Conservation (phyloP, 1,139 yeast species). For the Yamadazyma membranifaciens region DNA sequence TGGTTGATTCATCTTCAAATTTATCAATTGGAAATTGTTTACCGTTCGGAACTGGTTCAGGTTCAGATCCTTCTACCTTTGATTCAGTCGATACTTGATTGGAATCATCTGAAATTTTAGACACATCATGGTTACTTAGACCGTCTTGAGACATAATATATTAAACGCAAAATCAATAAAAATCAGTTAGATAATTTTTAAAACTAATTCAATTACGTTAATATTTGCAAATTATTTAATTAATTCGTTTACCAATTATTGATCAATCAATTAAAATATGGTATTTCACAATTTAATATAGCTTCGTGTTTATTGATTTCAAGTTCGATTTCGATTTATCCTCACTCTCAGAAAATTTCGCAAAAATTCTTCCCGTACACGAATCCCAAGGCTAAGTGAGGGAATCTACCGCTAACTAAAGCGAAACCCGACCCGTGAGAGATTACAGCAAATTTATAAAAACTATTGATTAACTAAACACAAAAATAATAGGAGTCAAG, state of each 20-base stretch:
- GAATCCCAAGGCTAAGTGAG: constrained; percentile 1
- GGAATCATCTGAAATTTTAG: constrained; percentile 2
- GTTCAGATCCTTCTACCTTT: constrained; percentile 2
- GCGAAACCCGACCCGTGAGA: not conserved
- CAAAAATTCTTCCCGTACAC: not conserved
- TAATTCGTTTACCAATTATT: not conserved
- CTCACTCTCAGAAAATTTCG: constrained; percentile 1
- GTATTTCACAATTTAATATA: not conserved
- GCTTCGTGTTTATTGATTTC: constrained; percentile 3
- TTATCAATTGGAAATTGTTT: not conserved
- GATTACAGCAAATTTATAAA: not conserved
- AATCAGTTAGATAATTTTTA: too few species aligned
- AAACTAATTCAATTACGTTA: too few species aligned
- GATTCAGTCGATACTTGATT: not conserved
- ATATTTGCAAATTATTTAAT: too few species aligned
- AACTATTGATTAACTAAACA: not conserved
- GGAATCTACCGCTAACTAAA: not conserved
- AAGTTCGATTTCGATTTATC: not conserved
- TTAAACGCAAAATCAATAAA: not conserved
- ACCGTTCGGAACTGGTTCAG: constrained; percentile 7
- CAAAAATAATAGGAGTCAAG: not conserved
- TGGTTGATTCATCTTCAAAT: not conserved
- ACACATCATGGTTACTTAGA: constrained; percentile 7
- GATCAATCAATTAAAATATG: not conserved
- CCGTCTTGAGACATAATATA: constrained; percentile 8